A percentile compares a stretch with the other conserved stretches of the same genome.
phyloP scores from a whole-genome alignment of 768 basidiomycete genomes.

The Lactarius evosmus region DNA sequence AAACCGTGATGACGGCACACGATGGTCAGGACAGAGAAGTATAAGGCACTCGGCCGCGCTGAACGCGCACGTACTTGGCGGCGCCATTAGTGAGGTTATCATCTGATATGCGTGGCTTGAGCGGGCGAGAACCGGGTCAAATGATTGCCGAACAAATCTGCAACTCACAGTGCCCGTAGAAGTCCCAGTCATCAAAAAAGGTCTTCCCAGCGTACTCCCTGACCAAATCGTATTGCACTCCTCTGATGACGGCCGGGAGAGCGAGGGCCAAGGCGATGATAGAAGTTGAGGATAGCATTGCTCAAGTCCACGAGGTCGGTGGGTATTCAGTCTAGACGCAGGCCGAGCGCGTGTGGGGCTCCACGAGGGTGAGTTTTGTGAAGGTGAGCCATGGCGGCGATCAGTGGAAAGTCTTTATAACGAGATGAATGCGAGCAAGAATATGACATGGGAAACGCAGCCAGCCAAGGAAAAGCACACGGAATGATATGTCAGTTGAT shows the following conservation, averaged over 20 bases:
- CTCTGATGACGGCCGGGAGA: constrained; percentile 12
- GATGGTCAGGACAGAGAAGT: constrained; percentile 3
- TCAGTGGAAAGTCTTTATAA: not conserved
- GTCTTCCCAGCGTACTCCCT: constrained; percentile 19
- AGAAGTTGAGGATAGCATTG: not conserved
- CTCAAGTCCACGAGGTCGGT: not conserved
- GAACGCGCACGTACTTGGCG: constrained; percentile 40
- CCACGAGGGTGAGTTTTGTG: not conserved
- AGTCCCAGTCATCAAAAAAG: constrained; percentile 26
- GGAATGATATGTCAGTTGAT: not conserved
- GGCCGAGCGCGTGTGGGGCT: not conserved
- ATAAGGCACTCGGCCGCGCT: not conserved
- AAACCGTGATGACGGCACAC: not conserved
- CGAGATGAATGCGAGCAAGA: not conserved
- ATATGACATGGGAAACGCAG: not conserved
- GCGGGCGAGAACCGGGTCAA: not conserved
- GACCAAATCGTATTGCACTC: constrained; percentile 19
- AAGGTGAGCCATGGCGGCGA: not conserved
- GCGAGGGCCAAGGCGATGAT: not conserved
- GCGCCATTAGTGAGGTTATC: constrained; percentile 73
- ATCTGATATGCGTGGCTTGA: constrained; percentile 35
- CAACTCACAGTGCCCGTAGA: constrained; percentile 26
- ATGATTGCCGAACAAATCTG: not conserved
- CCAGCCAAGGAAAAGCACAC: not conserved
- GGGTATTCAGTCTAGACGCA: not conserved